Conservation (phyloP, 805 yeast species). For the Starmerella powellii region DNA sequence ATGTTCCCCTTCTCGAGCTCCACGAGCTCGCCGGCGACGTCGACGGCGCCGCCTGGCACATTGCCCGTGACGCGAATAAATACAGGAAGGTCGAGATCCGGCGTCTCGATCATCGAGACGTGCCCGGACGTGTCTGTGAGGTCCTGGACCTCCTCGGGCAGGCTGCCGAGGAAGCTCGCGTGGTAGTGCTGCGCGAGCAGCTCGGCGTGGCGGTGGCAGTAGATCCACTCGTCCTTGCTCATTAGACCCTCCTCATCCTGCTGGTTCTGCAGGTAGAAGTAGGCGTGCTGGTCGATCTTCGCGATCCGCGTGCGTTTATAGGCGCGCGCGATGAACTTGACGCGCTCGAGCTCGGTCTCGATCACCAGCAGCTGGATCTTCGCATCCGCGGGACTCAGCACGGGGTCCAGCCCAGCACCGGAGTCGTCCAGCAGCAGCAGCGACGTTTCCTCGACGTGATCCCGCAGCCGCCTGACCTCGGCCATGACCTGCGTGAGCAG, state of each 20-base stretch:
- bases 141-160: constrained; percentile 59
- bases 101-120: constrained; percentile 58
- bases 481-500: constrained; percentile 47
- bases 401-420: neutral
- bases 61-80: constrained; percentile 47
- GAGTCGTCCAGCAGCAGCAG: constrained; percentile 49
- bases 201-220: constrained; percentile 41
- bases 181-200: constrained; percentile 55
- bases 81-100: constrained; percentile 66
- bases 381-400: constrained; percentile 34
- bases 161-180: constrained; percentile 47
- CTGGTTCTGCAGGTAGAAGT: constrained; percentile 34
- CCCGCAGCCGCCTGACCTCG: constrained; percentile 58
- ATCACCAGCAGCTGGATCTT: constrained; percentile 71
- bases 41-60: constrained; percentile 30
- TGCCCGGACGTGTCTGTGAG: constrained; percentile 60
- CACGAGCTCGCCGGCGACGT: constrained; percentile 38
- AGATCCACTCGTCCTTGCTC: constrained; percentile 19
- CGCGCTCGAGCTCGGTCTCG: constrained; percentile 83
- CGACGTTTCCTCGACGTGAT: constrained; percentile 63
- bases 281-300: constrained; percentile 57
- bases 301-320: constrained; percentile 65
- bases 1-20: constrained; percentile 53
- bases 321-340: constrained; percentile 67
- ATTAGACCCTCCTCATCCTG: constrained; percentile 14